phyloP scores from a whole-genome alignment of 2,329 filamentous ascomycete species.

The Paramyrothecium sp. region DNA sequence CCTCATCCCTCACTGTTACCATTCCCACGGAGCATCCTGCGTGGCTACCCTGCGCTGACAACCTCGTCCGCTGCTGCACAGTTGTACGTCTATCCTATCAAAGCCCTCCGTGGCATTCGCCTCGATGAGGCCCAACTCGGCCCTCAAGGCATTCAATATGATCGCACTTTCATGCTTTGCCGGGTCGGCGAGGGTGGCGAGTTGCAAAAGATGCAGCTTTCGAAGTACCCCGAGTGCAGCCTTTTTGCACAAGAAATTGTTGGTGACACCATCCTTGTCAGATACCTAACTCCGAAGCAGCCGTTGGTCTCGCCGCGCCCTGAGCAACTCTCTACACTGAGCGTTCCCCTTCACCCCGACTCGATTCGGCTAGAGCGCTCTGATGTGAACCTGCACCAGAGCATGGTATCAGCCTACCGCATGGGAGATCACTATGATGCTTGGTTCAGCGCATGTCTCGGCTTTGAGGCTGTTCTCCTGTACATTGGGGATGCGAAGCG shows the following conservation, averaged over 20 bases:
- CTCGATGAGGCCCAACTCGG: conserved; percentile 54
- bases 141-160: conserved; percentile 61
- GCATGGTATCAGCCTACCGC: conserved; percentile 56
- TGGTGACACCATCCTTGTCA: conserved; percentile 36
- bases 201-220: conserved; percentile 59
- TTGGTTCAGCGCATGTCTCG: conserved; percentile 69
- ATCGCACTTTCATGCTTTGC: conserved; percentile 70
- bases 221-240: conserved; percentile 55
- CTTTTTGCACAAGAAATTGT: conserved; percentile 62
- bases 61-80: conserved; percentile 9
- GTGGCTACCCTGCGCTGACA: neutral
- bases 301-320: conserved; percentile 35
- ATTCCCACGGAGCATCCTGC: neutral
- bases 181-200: conserved; percentile 41
- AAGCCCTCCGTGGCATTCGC: conserved; percentile 63
- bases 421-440: conserved; percentile 59
- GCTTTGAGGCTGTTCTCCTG: conserved; percentile 58
- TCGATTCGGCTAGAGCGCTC: conserved; percentile 42
- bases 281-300: conserved; percentile 36
- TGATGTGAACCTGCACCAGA: conserved; percentile 58
- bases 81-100: conserved; percentile 73
- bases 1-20: neutral
- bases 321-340: conserved; percentile 38
- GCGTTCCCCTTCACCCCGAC: conserved; percentile 57
- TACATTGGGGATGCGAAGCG: conserved; percentile 64